Percentiles rank a stretch among this genome's conserved stretches.
These are phyloP conservation scores for Sesbania bispinosa DNA, from an alignment of 306 rosid species.

Conservation along the genomic window DNA sequence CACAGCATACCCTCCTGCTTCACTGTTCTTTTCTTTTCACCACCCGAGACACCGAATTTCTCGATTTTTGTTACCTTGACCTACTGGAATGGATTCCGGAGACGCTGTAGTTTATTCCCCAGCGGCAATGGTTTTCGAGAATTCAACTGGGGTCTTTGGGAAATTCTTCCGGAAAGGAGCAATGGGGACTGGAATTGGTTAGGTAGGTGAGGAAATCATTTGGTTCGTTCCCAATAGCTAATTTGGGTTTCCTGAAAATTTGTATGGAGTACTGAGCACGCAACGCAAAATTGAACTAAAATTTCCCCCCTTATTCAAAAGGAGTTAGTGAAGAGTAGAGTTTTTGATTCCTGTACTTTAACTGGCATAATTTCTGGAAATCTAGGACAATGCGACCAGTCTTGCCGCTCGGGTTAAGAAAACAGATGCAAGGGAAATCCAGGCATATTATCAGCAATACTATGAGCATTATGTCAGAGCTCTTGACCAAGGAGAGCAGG, in stretches of 20 bases:
- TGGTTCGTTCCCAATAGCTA: neutral
- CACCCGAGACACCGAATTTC: neutral
- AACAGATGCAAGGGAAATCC: conserved; percentile 94
- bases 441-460: conserved; percentile 89
- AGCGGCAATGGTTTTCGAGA: neutral
- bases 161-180: neutral
- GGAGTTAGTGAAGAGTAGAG: neutral
- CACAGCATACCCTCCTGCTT: neutral
- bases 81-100: neutral
- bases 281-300: neutral
- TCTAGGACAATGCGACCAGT: conserved; percentile 80
- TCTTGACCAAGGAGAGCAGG: conserved; percentile 89
- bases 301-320: neutral
- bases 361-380: neutral
- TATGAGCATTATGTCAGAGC: conserved; percentile 84
- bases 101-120: neutral
- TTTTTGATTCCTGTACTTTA: neutral
- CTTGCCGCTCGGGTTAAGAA: conserved; percentile 70
- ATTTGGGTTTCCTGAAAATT: neutral
- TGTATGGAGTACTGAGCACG: no score
- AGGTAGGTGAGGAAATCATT: neutral
- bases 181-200: neutral
- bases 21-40: neutral
- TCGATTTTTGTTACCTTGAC: neutral
- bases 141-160: neutral